phyloP scores from a whole-genome alignment of 306 rosid genomes.

The Lupinus albus region DNA sequence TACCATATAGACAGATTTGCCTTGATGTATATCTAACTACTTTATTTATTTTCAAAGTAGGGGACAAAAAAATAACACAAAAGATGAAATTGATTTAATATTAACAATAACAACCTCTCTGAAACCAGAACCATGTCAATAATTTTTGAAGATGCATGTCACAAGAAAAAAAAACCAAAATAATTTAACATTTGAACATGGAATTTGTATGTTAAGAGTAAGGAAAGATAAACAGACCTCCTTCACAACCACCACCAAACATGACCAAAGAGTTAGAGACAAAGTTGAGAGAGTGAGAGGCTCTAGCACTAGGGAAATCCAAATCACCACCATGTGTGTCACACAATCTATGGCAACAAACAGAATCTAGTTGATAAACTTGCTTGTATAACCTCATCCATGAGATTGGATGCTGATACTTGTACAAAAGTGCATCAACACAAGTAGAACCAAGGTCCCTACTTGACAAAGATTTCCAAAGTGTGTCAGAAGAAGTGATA shows the following conservation, averaged over 20 bases:
- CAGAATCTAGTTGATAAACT: constrained; percentile 57
- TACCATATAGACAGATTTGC: neutral
- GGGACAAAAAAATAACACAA: constrained; percentile 31
- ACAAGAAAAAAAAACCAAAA: constrained; percentile 14
- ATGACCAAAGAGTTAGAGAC: constrained; percentile 78
- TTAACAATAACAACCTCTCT: neutral
- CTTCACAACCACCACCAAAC: constrained; percentile 92
- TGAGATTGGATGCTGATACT: constrained; percentile 48
- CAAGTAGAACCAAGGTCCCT: constrained; percentile 77
- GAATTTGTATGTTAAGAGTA: neutral
- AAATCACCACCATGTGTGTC: constrained; percentile 43
- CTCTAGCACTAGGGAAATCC: constrained; percentile 72
- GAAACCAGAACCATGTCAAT: constrained; percentile 36
- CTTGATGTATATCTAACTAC: neutral
- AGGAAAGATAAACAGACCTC: constrained; percentile 65
- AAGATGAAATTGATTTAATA: constrained; percentile 13
- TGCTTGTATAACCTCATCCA: constrained; percentile 84
- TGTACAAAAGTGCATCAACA: constrained; percentile 60
- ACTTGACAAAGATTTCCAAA: constrained; percentile 73
- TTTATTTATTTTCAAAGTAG: neutral
- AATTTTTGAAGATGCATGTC: constrained; percentile 7
- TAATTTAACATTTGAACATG: neutral
- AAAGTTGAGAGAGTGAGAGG: constrained; percentile 94
- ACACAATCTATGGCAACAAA: constrained; percentile 56
- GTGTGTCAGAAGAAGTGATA: constrained; percentile 60